These are phyloP conservation scores for Trichosporon sp. DNA, from an alignment of 1,284 basidiomycete species.

Conservation along the genomic window DNA sequence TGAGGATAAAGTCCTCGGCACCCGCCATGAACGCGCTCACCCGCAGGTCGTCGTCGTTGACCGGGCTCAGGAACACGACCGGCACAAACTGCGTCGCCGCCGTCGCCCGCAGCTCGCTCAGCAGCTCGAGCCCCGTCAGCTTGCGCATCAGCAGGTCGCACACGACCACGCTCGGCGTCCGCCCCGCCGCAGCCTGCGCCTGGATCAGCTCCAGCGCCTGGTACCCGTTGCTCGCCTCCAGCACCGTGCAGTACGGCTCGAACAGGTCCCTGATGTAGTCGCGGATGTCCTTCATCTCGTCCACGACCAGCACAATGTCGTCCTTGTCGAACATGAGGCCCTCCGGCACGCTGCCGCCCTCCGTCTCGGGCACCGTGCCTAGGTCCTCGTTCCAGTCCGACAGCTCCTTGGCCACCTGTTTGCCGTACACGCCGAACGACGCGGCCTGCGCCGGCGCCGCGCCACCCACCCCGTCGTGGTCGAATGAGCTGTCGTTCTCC, in stretches of 20 bases:
- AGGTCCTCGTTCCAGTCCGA: slow-evolving; percentile 6
- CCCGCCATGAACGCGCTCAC: slow-evolving; percentile 47
- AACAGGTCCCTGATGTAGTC: slow-evolving; percentile 42
- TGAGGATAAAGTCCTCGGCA: slow-evolving; percentile 48
- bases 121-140: slow-evolving; percentile 35
- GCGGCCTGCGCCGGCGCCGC: not conserved
- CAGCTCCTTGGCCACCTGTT: slow-evolving; percentile 1
- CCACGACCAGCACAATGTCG: slow-evolving; percentile 37
- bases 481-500: not conserved
- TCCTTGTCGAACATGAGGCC: slow-evolving; percentile 27
- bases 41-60: slow-evolving; percentile 33
- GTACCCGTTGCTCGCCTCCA: slow-evolving; percentile 46
- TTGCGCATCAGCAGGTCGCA: slow-evolving; percentile 46
- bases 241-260: slow-evolving; percentile 42
- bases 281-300: slow-evolving; percentile 39
- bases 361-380: not conserved
- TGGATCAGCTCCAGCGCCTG: slow-evolving; percentile 40
- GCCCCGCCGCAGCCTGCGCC: no score
- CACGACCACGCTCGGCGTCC: slow-evolving; percentile 35
- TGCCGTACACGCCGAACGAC: slow-evolving; percentile 20
- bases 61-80: slow-evolving; percentile 34
- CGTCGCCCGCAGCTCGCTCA: slow-evolving; percentile 26
- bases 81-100: slow-evolving; percentile 28
- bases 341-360: slow-evolving; percentile 26
- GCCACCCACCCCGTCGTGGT: no score